Evolutionary conservation across 495 filamentous ascomycete genomes (phyloP), one percentile per base, ranked within the genome.

Genomic region (Parmelia sp.): DNA sequence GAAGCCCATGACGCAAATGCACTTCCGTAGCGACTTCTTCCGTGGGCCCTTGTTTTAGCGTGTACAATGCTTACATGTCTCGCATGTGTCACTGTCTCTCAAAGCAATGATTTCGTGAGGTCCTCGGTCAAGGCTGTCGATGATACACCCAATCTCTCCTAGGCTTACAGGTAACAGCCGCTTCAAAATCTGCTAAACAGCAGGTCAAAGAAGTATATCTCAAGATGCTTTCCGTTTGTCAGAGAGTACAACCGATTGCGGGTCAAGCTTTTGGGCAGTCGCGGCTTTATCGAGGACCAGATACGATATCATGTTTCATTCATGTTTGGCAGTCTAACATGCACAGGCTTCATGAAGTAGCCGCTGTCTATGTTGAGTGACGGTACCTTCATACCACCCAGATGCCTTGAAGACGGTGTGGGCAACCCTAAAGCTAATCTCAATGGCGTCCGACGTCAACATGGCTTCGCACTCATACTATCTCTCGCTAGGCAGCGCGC

Each of bases 41-140:
- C 49, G 61, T 49, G 37, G 61, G 29, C 44, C 29, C 51, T 25
- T 55, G 27, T 33, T 33, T 55, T 55, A 55, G 51, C 29, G 51
- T 55, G 29, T 15, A 33, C 35, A 36, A 36, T 36, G 35, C 35
- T 36, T 36, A 36, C 35, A 36, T 36, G 4, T 36, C 10, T n/a
- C n/a, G n/a, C n/a, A n/a, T 36, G 35, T 36, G 35, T 36, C 4
- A 36, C 35, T 36, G 4, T 36, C 5, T 36, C 35, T 36, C 11
- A 7, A 4, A 27, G 10, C 9, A 27, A 25, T 14, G 45, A 1
- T 25, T 14, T 14, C 14, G 11, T 9, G n/a, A n/a, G n/a, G n/a
- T n/a, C n/a, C 15, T 3, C 25, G 25, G 9, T 9, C 3, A 49
- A 49, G 25, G 12, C 12, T 27, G 9, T 31, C 11, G 12, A 17